Conservation (phyloP, 805 yeast genomes). For the Lipomyces orientalis region DNA sequence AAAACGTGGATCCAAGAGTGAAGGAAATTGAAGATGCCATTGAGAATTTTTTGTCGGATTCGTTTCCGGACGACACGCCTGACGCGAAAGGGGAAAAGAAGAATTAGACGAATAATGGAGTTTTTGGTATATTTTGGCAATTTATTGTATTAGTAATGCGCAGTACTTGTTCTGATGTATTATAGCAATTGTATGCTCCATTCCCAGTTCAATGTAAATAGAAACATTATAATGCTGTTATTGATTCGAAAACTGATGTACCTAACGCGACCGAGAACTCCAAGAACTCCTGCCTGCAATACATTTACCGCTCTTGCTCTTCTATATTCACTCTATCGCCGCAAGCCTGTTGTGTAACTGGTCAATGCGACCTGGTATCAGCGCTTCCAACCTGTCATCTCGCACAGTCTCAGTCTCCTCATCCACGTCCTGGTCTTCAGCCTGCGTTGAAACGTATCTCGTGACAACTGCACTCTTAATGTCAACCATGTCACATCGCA, state of each 20-base stretch:
- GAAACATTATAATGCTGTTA: not conserved
- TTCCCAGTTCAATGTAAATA: not conserved
- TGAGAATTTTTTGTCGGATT: conserved; percentile 27
- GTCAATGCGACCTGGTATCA: conserved; percentile 26
- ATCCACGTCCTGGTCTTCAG: conserved; percentile 2
- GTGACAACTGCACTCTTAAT: conserved; percentile 27
- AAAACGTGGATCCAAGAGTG: conserved; percentile 25
- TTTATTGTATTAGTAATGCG: not conserved
- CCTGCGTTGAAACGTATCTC: not conserved
- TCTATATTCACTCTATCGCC: not conserved
- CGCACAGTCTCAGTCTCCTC: conserved; percentile 10
- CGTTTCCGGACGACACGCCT: not conserved
- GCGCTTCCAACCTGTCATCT: conserved; percentile 19
- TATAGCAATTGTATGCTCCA: not conserved
- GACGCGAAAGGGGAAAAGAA: not conserved
- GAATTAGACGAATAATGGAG: not conserved
- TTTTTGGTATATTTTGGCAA: not conserved
- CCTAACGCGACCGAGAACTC: not conserved
- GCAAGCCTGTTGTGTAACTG: conserved; percentile 11
- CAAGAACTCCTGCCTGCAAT: not conserved
- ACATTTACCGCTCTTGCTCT: not conserved
- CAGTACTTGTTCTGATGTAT: not conserved
- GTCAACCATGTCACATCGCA: conserved; percentile 22
- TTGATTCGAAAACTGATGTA: not conserved
- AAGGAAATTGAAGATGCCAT: conserved; percentile 25